phyloP scores from a whole-genome alignment of 1,139 yeast species.

The Suzukiozyma palmioleophila region DNA sequence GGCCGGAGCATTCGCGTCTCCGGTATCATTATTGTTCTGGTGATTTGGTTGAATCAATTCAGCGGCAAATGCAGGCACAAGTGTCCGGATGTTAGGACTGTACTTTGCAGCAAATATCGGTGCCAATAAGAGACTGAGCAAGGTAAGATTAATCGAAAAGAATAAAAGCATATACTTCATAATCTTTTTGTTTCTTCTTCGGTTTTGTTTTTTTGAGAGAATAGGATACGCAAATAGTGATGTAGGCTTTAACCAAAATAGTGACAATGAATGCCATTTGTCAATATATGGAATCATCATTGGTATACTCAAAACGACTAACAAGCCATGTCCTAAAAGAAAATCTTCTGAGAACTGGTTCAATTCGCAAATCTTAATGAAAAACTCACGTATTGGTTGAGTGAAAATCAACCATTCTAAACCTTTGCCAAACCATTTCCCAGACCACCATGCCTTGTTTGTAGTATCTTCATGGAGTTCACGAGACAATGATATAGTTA shows the following conservation, averaged over 20 bases:
- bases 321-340: constrained; percentile 58
- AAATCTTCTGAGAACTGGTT: constrained; percentile 70
- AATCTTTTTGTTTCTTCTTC: constrained; percentile 14
- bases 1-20: constrained; percentile 31
- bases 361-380: constrained; percentile 67
- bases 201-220: constrained; percentile 17
- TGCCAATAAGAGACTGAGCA: constrained; percentile 16
- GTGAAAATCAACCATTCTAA: constrained; percentile 55
- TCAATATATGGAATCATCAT: constrained; percentile 62
- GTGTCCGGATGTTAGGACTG: constrained; percentile 14
- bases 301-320: constrained; percentile 58
- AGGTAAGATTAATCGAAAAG: constrained; percentile 13
- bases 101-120: constrained; percentile 27
- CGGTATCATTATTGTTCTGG: constrained; percentile 63
- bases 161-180: constrained; percentile 19
- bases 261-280: constrained; percentile 29
- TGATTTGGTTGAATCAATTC: constrained; percentile 52
- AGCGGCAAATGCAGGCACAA: constrained; percentile 16
- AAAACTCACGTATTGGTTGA: constrained; percentile 66
- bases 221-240: constrained; percentile 24
- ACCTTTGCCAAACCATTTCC: constrained; percentile 62
- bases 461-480: constrained; percentile 55
- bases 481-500: constrained; percentile 43
- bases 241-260: constrained; percentile 35
- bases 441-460: constrained; percentile 85